Evolutionary conservation across 2,329 filamentous ascomycete species (phyloP).

Genomic region (Trichocomaceae sp.): DNA sequence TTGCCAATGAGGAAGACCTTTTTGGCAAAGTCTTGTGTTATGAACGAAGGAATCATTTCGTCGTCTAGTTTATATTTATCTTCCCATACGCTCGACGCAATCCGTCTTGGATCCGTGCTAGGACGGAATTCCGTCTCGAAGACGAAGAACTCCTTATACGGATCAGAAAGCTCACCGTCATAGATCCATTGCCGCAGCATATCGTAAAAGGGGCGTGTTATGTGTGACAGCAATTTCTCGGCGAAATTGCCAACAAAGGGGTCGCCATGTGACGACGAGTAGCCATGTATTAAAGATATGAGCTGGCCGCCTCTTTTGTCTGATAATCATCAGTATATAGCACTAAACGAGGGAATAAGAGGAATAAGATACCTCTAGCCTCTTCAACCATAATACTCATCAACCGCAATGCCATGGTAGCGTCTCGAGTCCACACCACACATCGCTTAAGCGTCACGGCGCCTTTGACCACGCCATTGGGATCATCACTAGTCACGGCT

Average conservation of each 20-base stretch:
- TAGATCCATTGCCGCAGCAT: conserved; percentile 97
- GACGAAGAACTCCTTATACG: conserved; percentile 92
- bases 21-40: conserved; percentile 86
- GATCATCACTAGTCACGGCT: conserved; percentile 53
- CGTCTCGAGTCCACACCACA: conserved; percentile 94
- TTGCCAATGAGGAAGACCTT: conserved; percentile 98
- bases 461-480: conserved; percentile 69
- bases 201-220: conserved; percentile 92
- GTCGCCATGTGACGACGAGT: conserved; percentile 89
- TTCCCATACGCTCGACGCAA: conserved; percentile 88
- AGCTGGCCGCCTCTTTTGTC: conserved; percentile 78
- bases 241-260: conserved; percentile 91
- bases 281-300: conserved; percentile 86
- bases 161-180: conserved; percentile 94
- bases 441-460: conserved; percentile 93
- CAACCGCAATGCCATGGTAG: conserved; percentile 86
- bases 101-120: conserved; percentile 42
- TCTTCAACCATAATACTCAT: conserved; percentile 95
- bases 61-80: conserved; percentile 87
- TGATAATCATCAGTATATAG: conserved; percentile 19
- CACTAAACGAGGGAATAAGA: background rate
- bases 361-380: conserved; percentile 54
- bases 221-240: conserved; percentile 75
- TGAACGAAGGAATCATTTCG: conserved; percentile 85
- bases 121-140: conserved; percentile 63